These are phyloP conservation scores for Coccomyxa subellipsoidea DNA, from an alignment of 163 green algal species.

Conservation along the genomic window DNA sequence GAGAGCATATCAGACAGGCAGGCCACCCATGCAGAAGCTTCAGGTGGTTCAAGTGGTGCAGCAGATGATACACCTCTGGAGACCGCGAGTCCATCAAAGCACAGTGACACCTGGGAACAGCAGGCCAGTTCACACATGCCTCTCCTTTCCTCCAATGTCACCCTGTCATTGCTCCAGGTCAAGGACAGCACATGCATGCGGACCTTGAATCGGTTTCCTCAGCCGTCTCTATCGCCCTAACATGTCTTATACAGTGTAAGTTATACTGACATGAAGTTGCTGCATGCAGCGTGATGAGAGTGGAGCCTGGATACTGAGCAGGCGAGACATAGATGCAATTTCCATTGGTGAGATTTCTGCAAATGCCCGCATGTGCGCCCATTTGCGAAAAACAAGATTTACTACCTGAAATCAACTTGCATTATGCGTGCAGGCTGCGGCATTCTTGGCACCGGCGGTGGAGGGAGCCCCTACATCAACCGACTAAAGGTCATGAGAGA, in stretches of 20 bases:
- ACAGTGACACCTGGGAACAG: not conserved
- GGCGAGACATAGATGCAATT: constrained; percentile 1
- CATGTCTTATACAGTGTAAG: too few relatives aligned
- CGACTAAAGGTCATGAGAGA: constrained; percentile 34
- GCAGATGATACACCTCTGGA: not conserved
- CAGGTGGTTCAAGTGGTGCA: not conserved
- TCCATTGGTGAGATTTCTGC: constrained; percentile 13
- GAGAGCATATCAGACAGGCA: not conserved
- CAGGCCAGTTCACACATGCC: too few relatives aligned
- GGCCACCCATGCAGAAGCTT: not conserved
- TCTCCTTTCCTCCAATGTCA: too few relatives aligned
- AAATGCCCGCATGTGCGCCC: too few relatives aligned
- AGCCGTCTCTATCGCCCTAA: too few relatives aligned
- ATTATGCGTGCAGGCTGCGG: not conserved
- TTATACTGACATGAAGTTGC: not conserved
- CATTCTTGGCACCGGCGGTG: constrained; percentile 34
- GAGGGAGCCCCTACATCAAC: constrained; percentile 32
- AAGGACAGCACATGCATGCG: too few relatives aligned
- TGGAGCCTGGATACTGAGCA: constrained; percentile 10
- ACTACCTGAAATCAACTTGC: not conserved
- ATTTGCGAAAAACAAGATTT: too few relatives aligned
- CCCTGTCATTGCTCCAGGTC: too few relatives aligned
- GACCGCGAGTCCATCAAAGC: not conserved
- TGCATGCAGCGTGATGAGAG: constrained; percentile 7
- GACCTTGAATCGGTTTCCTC: too few relatives aligned